A percentile compares a stretch with the other conserved stretches of the same genome.
Evolutionary conservation across 305 asterid species (phyloP).

Genomic region (Fraxinus greggii): DNA sequence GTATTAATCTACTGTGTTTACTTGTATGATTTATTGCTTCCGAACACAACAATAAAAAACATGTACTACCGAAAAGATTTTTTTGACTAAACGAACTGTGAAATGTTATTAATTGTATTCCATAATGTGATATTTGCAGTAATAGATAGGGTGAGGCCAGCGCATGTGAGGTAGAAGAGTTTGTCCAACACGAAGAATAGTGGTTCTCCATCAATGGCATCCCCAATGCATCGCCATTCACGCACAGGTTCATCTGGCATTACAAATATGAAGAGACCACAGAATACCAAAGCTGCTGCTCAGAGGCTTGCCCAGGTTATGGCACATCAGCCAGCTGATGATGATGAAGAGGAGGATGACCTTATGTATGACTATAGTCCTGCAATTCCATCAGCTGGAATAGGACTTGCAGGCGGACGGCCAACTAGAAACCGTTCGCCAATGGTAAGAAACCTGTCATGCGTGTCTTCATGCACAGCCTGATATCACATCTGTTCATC

Average conservation of each 20-base stretch:
- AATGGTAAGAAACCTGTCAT: constrained; percentile 26
- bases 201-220: constrained; percentile 34
- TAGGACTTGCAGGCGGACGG: constrained; percentile 45
- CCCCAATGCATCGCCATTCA: constrained; percentile 49
- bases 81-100: background rate
- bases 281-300: constrained; percentile 84
- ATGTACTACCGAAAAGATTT: background rate
- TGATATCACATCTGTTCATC: background rate
- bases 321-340: constrained; percentile 73
- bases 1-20: background rate
- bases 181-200: constrained; percentile 12
- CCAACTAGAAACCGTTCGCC: constrained; percentile 34
- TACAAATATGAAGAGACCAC: constrained; percentile 55
- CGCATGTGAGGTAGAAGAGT: constrained; percentile 24
- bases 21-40: background rate
- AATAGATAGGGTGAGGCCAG: constrained; percentile 27
- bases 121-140: constrained; percentile 8
- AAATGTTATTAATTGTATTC: background rate
- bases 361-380: constrained; percentile 38
- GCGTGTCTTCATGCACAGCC: background rate
- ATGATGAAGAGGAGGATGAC: constrained; percentile 69
- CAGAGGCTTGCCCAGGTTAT: constrained; percentile 83
- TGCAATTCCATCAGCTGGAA: constrained; percentile 31
- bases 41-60: background rate
- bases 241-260: constrained; percentile 48